phyloP scores from a whole-genome alignment of 192 early-diverging fungal genomes.

The Diversispora epigaea region DNA sequence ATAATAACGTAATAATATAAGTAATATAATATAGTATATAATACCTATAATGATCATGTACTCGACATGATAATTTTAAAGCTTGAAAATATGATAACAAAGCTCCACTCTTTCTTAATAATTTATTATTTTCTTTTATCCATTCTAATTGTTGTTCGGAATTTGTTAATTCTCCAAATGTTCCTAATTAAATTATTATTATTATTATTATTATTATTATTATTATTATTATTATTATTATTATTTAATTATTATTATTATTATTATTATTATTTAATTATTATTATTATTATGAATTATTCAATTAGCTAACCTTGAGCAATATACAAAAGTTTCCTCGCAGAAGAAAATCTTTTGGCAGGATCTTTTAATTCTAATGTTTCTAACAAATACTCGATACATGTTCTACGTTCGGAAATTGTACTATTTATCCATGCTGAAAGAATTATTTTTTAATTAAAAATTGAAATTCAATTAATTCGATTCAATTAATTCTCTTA shows the following conservation, averaged over 20 bases:
- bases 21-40: background rate
- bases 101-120: slow-evolving; percentile 58
- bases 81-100: slow-evolving; percentile 58
- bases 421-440: slow-evolving; percentile 50
- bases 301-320: slow-evolving; percentile 64
- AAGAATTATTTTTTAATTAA: background rate
- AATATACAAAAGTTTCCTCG: slow-evolving; percentile 62
- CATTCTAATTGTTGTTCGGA: slow-evolving; percentile 49
- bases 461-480: background rate
- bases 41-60: slow-evolving; percentile 48
- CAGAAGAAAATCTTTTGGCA: slow-evolving; percentile 49
- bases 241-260: background rate
- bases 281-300: background rate
- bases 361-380: slow-evolving; percentile 55
- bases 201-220: background rate
- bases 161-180: slow-evolving; percentile 22
- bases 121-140: slow-evolving; percentile 58
- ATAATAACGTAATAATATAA: background rate
- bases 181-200: background rate
- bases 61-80: slow-evolving; percentile 53
- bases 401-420: slow-evolving; percentile 42
- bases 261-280: background rate
- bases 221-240: background rate
- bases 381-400: slow-evolving; percentile 57
- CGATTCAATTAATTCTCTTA: background rate